Evolutionary conservation across 1,139 yeast genomes (phyloP), one percentile per base, ranked within the genome.

Genomic region (Blastobotrys raffinosifermentans): DNA sequence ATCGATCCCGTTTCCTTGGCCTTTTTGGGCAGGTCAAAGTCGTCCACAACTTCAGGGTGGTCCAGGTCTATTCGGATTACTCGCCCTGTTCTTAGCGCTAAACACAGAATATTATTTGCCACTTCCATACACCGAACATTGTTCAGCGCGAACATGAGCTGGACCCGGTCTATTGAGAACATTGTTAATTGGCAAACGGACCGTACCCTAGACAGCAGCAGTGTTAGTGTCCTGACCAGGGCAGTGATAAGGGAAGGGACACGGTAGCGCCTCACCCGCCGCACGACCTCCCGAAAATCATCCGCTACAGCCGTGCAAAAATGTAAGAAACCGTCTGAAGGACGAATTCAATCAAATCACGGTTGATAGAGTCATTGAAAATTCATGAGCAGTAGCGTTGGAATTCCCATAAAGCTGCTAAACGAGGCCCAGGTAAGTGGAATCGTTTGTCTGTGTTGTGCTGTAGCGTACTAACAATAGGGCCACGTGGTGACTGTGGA

Each of bases 401-500:
- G 89, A 34, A 78, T 87, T 34, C 97, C 97, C 5, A 80, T 87
- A 9, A 81, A 89, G 59, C 77, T 91, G 27, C 70, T 91, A 37
- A 85, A 79, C 55, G 98, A 87, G 61, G 86, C 96, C 8, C 82
- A 76, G 54, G 73, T 67, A 49, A 35, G 70, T 56, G 5, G 6
- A 19, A 5, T 14, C 13, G 10, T 29, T 20, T 13, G 8, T 19
- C 17, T 8, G 17, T 11, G 20, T 13, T 17, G 14, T 15, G 10
- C 2, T 20, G 22, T 17, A 26, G 11, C 10, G 3, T 7, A 20
- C 6, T 17, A 3, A 20, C 13, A 19, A 11, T 74, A 80, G 68
- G 96, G 96, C 32, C 98, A 91, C 56, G 67, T 79, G 14, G 79
- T 91, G 20, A 77, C 94, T 1, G 63, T 89, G 19, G 98, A 91